A percentile compares a stretch with the other conserved stretches of the same genome.
Conservation (phyloP, 345 rosid genomes). For the Eucalyptus globulus region DNA sequence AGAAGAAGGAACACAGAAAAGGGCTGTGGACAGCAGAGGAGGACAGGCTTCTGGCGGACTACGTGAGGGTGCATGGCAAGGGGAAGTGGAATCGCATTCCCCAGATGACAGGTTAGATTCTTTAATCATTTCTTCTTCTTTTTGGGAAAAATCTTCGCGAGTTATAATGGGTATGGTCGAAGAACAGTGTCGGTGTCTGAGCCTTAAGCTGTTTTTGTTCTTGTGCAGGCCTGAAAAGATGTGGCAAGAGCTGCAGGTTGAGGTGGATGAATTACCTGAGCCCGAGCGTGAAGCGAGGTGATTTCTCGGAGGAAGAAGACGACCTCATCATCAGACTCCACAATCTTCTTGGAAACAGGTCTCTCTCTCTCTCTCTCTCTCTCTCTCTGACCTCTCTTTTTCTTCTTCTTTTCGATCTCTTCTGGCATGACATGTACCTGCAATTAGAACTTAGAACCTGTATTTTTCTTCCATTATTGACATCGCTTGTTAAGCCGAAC, state of each 20-base stretch:
- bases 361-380: not conserved
- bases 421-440: not conserved
- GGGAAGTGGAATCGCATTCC: slow-evolving; percentile 4
- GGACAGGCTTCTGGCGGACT: slow-evolving; percentile 1
- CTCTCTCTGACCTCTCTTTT: not conserved
- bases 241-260: not conserved
- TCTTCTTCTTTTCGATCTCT: not conserved
- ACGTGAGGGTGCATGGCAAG: not conserved
- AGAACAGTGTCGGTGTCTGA: not conserved
- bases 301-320: not conserved
- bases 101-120: not conserved
- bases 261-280: not conserved
- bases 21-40: slow-evolving; percentile 6
- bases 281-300: not conserved
- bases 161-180: not conserved
- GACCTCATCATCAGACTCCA: not conserved
- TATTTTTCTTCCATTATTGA: not conserved
- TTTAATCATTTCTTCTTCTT: not conserved
- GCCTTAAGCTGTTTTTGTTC: not conserved
- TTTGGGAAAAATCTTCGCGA: not conserved
- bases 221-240: not conserved
- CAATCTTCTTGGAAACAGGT: not conserved
- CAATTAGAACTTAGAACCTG: not conserved
- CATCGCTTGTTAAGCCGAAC: not conserved
- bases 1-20: not conserved